A percentile compares a stretch with the other conserved stretches of the same genome.
Conservation (phyloP, 139 green algal species). For the Auxenochlorella protothecoides region DNA sequence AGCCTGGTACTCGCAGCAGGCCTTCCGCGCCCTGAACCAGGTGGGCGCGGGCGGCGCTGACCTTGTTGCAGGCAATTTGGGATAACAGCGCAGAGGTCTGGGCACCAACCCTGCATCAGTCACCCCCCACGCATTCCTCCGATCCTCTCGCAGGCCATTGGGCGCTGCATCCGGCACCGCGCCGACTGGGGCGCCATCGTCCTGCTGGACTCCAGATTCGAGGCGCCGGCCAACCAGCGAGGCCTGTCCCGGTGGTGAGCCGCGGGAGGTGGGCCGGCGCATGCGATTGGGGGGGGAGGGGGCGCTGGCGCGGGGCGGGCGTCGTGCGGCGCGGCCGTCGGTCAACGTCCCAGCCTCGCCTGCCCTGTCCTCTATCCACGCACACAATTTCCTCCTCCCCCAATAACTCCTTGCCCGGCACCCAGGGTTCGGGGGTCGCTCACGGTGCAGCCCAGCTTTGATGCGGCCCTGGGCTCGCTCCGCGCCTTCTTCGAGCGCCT, state of each 20-base stretch:
- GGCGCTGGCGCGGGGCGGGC: background rate
- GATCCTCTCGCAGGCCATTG: constrained; percentile 49
- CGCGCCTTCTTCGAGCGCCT: constrained; percentile 41
- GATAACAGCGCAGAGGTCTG: too few relatives aligned
- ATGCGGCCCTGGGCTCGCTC: constrained; percentile 26
- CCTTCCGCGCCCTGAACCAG: constrained; percentile 89
- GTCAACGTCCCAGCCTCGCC: background rate
- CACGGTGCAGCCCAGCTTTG: constrained; percentile 22
- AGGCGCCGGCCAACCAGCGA: constrained; percentile 24
- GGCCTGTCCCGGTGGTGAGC: constrained; percentile 55
- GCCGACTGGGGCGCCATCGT: constrained; percentile 89
- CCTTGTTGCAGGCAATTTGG: too few relatives aligned
- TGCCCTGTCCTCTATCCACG: background rate
- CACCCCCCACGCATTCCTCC: background rate
- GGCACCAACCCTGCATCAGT: background rate
- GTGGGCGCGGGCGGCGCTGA: constrained; percentile 12
- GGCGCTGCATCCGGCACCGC: constrained; percentile 86
- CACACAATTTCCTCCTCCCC: too few relatives aligned
- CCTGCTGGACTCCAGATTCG: constrained; percentile 84
- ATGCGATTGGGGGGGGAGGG: background rate
- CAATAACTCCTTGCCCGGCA: too few relatives aligned
- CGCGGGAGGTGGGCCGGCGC: background rate
- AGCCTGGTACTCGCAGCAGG: constrained; percentile 88
- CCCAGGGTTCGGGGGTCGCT: constrained; percentile 22
- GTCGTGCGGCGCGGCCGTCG: background rate